Evolutionary conservation across 768 basidiomycete species (phyloP), one percentile per base, ranked within the genome.

Genomic region (Serendipita sp.): DNA sequence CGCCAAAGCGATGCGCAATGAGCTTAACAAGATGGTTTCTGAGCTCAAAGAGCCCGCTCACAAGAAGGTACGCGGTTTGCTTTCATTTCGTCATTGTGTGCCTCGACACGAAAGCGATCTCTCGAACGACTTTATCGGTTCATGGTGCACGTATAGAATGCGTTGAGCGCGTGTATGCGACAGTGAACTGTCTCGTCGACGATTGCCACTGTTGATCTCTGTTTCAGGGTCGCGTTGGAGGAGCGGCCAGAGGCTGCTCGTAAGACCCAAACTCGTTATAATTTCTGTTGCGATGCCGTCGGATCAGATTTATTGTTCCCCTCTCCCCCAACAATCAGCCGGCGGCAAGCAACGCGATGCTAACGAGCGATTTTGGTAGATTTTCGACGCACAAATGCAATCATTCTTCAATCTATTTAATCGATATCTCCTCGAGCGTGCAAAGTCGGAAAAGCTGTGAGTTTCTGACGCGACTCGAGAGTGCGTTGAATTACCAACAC

Each of bases 1-100:
- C 28, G 88, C 90, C 67, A 97, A 96, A 78, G 80, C 92, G 62
- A 97, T 97, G 95, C 85, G 92, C 78, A 96, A 97, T 72, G 96
- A 98, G 78, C 86, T 99, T 76, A 87, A 87, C 74, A 83, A 83
- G 71, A 88, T 99, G 80, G 91, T 97, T 70, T 77, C 80, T 71
- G 86, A 85, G 65, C 88, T 95, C 71, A 78, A 82, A 66, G 89
- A 97, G 66, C 79, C 82, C 31, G 72, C 78, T 42, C 86, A 87
- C 62, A 89, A 88, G 77, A 90, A 87, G 85, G 94, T 90, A 63
- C 61, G n/a, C 2, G 1, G 26, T 5, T 11, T 44, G 14, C 60
- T 20, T n/a, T 62, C 48, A 30, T 66, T 68, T 42, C 22, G 34
- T 38, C 34, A 38, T 38, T 38, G 34, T 38, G 7, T 14, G n/a